Conservation (phyloP, 345 rosid species). For the Brassica napus region DNA sequence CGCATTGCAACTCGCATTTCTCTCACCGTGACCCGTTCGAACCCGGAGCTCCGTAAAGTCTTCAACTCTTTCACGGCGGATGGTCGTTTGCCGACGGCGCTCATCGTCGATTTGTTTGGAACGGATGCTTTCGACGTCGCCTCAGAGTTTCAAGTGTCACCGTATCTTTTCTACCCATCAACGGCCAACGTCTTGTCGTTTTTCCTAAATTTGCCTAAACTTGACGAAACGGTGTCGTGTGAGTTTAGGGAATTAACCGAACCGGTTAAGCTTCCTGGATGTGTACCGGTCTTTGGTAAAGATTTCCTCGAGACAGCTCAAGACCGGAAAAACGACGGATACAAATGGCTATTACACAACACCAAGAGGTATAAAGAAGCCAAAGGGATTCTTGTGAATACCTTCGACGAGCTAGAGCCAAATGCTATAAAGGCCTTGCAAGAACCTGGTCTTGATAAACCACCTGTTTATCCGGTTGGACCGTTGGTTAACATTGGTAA, state of each 20-base stretch:
- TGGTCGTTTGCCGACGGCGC: conserved; percentile 38
- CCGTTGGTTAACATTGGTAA: conserved; percentile 55
- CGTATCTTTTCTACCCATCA: conserved; percentile 57
- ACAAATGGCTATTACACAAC: conserved; percentile 58
- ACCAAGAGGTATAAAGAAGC: conserved; percentile 53
- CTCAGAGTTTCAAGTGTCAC: conserved; percentile 46
- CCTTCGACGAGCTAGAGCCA: conserved; percentile 58
- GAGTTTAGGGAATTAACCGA: conserved; percentile 63
- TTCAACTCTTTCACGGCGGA: conserved; percentile 40
- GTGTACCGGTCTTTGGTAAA: conserved; percentile 50
- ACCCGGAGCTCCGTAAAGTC: conserved; percentile 48
- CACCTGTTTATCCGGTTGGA: conserved; percentile 71
- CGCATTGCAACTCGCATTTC: conserved; percentile 49
- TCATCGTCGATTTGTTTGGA: conserved; percentile 67
- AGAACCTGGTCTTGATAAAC: conserved; percentile 47
- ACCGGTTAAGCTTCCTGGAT: conserved; percentile 62
- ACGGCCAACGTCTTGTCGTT: conserved; percentile 58
- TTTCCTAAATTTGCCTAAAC: conserved; percentile 48
- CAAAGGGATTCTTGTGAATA: conserved; percentile 60
- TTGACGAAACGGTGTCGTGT: conserved; percentile 54
- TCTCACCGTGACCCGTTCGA: conserved; percentile 55
- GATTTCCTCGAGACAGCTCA: conserved; percentile 61
- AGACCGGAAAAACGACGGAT: conserved; percentile 64
- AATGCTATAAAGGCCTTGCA: conserved; percentile 48
- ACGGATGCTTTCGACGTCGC: conserved; percentile 71